Evolutionary conservation across 1,284 basidiomycete species (phyloP), one percentile per base, ranked within the genome.

Genomic region (Ganoderma lucidum): DNA sequence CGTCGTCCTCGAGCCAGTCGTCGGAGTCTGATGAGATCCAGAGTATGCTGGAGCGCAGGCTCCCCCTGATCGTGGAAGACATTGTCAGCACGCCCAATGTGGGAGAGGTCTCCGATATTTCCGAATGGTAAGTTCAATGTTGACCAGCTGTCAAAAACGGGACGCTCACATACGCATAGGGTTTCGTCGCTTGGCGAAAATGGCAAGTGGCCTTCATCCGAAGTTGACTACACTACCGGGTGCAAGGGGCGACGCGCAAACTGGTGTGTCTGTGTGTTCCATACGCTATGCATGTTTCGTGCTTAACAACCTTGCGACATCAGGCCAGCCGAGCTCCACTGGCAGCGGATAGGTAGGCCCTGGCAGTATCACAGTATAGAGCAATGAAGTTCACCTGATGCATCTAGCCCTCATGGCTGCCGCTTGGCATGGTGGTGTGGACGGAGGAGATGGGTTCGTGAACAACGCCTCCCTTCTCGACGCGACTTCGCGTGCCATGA

Each of bases 191-290:
- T 88, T 17, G 82, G 80, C 8, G 42, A 80, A 4, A 78, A 87
- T 71, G 89, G 89, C 10, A 85, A 83, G 74, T 90, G 89, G 89
- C 83, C 87, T 0, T 86, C 81, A 63, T 79, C 80, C 4, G 80
- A 88, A 63, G 81, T 91, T 15, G 80, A 90, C 75, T 91, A 91
- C 71, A 83, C 86, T 0, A 79, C 85, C 8, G 90, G 90, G 2
- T 92, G 90, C 74, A 74, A 74, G 53, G 90, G 88, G 8, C 87
- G 83, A 71, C 82, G 84, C 17, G 89, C 89, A 9, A 91, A 89
- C 74, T 92, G 90, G 90, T 76, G 62, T 19, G 63, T 39, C 28
- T 32, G 6, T 51, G 23, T 12, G 19, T 3, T 12, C 10, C 61
- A 30, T 15, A 10, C 51, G 41, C 17, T 39, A 44, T 30, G 6